Conservation (phyloP, 2,329 filamentous ascomycete species). For the Canariomyces notabilis region DNA sequence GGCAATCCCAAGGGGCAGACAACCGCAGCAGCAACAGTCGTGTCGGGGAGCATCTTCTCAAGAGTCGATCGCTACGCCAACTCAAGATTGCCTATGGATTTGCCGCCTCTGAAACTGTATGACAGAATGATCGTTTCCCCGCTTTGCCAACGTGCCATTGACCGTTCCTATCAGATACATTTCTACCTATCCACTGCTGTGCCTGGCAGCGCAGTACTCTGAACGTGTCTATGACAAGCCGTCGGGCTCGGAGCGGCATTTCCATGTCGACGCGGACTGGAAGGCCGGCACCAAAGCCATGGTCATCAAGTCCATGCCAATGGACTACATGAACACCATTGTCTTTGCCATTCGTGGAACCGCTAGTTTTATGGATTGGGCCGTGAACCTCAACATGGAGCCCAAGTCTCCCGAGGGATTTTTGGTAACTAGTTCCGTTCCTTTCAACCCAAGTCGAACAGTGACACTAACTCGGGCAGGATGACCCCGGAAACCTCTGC, state of each 20-base stretch:
- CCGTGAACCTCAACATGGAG: constrained; percentile 69
- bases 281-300: constrained; percentile 75
- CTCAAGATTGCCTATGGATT: constrained; percentile 62
- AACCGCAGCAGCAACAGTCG: constrained; percentile 32
- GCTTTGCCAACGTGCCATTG: not conserved
- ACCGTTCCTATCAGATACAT: constrained; percentile 52
- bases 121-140: constrained; percentile 22
- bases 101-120: constrained; percentile 64
- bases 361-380: constrained; percentile 78
- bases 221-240: constrained; percentile 67
- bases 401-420: constrained; percentile 64
- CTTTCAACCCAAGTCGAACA: not conserved
- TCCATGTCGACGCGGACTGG: constrained; percentile 68
- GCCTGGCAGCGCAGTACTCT: constrained; percentile 73
- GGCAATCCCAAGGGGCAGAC: constrained; percentile 35
- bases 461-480: constrained; percentile 33
- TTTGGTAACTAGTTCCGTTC: constrained; percentile 39
- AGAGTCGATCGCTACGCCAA: constrained; percentile 79
- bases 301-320: constrained; percentile 74
- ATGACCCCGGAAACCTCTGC: constrained; percentile 71
- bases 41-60: constrained; percentile 57
- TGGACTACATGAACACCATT: constrained; percentile 72
- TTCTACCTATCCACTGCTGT: constrained; percentile 70
- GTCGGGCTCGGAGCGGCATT: constrained; percentile 56
- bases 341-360: constrained; percentile 81